phyloP scores from a whole-genome alignment of 768 basidiomycete species.

The Boletus vermiculosoides region DNA sequence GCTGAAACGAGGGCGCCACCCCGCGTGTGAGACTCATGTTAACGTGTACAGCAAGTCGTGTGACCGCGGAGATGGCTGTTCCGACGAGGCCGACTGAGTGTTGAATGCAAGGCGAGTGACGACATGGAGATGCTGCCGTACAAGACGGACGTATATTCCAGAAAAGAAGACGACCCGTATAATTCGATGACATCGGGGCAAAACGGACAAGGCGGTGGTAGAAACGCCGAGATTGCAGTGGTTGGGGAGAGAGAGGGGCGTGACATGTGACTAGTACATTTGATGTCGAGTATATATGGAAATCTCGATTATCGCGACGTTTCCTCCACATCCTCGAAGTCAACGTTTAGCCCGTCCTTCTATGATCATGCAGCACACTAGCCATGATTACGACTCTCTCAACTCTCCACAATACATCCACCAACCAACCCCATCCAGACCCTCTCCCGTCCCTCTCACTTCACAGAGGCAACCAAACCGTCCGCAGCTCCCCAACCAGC shows the following conservation, averaged over 20 bases:
- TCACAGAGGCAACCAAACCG: conserved; percentile 16
- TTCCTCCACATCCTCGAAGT: conserved; percentile 18
- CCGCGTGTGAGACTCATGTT: neutral
- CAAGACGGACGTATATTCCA: neutral
- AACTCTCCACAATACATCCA: neutral
- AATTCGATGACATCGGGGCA: neutral
- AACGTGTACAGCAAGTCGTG: conserved; percentile 10
- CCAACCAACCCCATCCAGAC: neutral
- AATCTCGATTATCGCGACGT: conserved; percentile 34
- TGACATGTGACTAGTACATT: conserved; percentile 20
- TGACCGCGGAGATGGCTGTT: conserved; percentile 4
- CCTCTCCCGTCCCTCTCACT: neutral
- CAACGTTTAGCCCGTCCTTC: neutral
- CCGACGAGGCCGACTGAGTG: neutral
- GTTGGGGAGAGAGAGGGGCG: neutral
- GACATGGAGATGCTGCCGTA: neutral
- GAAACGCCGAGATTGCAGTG: no score
- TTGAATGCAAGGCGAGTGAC: neutral
- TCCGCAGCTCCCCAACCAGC: conserved; percentile 15
- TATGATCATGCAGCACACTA: conserved; percentile 26
- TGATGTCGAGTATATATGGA: conserved; percentile 31
- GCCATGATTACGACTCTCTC: conserved; percentile 14
- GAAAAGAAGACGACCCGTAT: no score
- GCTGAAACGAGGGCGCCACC: neutral
- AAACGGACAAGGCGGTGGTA: neutral